A percentile compares a stretch with the other conserved stretches of the same genome.
Evolutionary conservation across 2,329 filamentous ascomycete species (phyloP).

Genomic region (Dothideomycetes sp.): DNA sequence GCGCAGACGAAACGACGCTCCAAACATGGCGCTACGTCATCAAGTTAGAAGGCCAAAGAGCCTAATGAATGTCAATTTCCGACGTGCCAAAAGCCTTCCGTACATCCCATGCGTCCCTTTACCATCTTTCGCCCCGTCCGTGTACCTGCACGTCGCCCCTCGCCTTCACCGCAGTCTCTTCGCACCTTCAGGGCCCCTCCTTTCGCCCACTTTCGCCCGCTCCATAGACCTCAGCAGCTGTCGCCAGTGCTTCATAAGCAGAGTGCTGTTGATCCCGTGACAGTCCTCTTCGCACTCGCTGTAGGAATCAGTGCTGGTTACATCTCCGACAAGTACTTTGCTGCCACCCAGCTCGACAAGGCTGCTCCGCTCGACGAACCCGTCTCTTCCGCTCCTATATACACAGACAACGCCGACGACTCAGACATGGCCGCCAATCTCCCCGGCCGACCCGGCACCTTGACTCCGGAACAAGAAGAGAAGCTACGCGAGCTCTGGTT

Average conservation of each 20-base stretch:
- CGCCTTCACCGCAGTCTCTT: neutral
- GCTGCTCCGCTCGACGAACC: slow-evolving; percentile 8
- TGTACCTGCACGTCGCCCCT: neutral
- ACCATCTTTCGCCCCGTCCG: neutral
- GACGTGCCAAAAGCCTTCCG: neutral
- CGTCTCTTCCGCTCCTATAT: slow-evolving; percentile 2
- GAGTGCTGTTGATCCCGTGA: slow-evolving; percentile 18
- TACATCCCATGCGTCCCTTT: slow-evolving; percentile 3
- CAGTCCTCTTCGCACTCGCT: slow-evolving; percentile 19
- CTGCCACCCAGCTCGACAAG: slow-evolving; percentile 1
- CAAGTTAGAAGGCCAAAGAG: too few species aligned
- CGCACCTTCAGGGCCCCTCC: slow-evolving; percentile 1
- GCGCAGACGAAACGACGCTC: too few species aligned
- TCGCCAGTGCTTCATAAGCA: slow-evolving; percentile 1
- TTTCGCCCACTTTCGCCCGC: neutral
- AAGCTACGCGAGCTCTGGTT: slow-evolving; percentile 86
- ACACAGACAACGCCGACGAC: neutral
- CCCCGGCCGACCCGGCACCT: slow-evolving; percentile 70
- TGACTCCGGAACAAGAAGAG: slow-evolving; percentile 80
- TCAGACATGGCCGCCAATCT: slow-evolving; percentile 35
- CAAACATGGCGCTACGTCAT: too few species aligned
- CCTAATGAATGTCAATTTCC: neutral
- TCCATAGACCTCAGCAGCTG: neutral
- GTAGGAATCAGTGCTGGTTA: slow-evolving; percentile 20
- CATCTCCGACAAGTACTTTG: slow-evolving; percentile 16